phyloP scores from a whole-genome alignment of 805 yeast genomes.

The Saturnispora ahearnii region DNA sequence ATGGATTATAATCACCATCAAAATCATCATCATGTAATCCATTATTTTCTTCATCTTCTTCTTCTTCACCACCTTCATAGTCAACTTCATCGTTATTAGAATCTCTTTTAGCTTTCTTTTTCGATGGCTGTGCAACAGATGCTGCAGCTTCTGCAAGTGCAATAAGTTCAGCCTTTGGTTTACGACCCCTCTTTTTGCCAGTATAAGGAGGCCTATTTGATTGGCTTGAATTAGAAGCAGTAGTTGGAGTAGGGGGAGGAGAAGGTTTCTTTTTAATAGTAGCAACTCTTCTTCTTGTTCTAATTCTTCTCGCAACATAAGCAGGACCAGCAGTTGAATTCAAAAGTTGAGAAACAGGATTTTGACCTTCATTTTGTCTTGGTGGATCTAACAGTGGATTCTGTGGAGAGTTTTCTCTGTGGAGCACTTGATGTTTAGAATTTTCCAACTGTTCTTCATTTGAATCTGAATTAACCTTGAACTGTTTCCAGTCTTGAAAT shows the following conservation, averaged over 20 bases:
- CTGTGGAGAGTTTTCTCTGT: slow-evolving; percentile 5
- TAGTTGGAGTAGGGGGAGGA: slow-evolving; percentile 3
- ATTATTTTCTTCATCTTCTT: not conserved
- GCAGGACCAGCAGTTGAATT: slow-evolving; percentile 7
- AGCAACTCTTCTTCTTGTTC: slow-evolving; percentile 9
- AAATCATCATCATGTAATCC: not conserved
- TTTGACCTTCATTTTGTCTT: slow-evolving; percentile 3
- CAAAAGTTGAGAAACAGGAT: slow-evolving; percentile 6
- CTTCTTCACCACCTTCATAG: not conserved
- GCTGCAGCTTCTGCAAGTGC: slow-evolving; percentile 10
- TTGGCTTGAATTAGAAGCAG: not conserved
- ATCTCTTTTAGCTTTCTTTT: not conserved
- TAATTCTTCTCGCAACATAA: slow-evolving; percentile 5
- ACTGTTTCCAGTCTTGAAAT: slow-evolving; percentile 4
- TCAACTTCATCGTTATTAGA: not conserved
- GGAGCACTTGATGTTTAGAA: not conserved
- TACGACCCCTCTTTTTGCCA: slow-evolving; percentile 9
- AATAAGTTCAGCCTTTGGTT: slow-evolving; percentile 8
- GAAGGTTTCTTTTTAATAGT: slow-evolving; percentile 3
- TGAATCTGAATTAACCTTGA: not conserved
- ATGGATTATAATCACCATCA: slow-evolving; percentile 4
- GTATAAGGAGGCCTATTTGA: slow-evolving; percentile 3
- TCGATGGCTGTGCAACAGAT: not conserved
- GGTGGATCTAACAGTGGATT: slow-evolving; percentile 9
- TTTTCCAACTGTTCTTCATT: not conserved